A percentile compares a stretch with the other conserved stretches of the same genome.
phyloP scores from a whole-genome alignment of 2,329 filamentous ascomycete genomes.

The Cephalotrichum gorgonifer region DNA sequence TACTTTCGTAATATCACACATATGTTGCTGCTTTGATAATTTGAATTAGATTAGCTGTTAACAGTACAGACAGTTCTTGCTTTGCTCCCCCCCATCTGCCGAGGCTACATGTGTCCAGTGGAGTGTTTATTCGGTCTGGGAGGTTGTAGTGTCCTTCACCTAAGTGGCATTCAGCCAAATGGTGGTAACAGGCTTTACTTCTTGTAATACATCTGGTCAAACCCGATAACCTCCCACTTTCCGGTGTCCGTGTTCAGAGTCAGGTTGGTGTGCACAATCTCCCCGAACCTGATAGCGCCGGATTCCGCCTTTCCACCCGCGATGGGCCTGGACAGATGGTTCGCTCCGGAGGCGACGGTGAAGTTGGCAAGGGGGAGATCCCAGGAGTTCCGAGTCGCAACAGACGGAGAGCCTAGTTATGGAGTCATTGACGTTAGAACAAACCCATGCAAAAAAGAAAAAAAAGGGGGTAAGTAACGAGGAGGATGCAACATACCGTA shows the following conservation, averaged over 20 bases:
- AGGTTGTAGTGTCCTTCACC: no score
- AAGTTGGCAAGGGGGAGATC: slow-evolving; percentile 63
- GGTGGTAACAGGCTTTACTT: no score
- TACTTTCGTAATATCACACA: no score
- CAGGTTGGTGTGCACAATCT: slow-evolving; percentile 37
- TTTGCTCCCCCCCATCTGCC: no score
- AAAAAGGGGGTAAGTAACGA: background rate
- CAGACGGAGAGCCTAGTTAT: slow-evolving; percentile 34
- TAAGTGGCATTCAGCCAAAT: no score
- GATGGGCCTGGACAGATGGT: slow-evolving; percentile 37
- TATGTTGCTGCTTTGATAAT: no score
- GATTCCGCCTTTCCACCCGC: slow-evolving; percentile 35
- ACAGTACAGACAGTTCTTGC: no score
- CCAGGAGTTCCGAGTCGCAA: slow-evolving; percentile 47
- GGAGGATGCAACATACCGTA: slow-evolving; percentile 33
- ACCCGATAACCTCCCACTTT: slow-evolving; percentile 14
- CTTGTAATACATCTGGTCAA: slow-evolving; percentile 13
- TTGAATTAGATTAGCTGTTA: no score
- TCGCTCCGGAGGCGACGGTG: slow-evolving; percentile 52
- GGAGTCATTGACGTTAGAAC: background rate
- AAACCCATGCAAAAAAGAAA: no score
- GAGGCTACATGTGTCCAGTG: no score
- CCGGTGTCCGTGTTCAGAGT: slow-evolving; percentile 24
- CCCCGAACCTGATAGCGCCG: slow-evolving; percentile 41
- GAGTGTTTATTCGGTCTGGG: no score